Conservation (phyloP, 2,329 filamentous ascomycete species). For the Pseudopyricularia javanii region DNA sequence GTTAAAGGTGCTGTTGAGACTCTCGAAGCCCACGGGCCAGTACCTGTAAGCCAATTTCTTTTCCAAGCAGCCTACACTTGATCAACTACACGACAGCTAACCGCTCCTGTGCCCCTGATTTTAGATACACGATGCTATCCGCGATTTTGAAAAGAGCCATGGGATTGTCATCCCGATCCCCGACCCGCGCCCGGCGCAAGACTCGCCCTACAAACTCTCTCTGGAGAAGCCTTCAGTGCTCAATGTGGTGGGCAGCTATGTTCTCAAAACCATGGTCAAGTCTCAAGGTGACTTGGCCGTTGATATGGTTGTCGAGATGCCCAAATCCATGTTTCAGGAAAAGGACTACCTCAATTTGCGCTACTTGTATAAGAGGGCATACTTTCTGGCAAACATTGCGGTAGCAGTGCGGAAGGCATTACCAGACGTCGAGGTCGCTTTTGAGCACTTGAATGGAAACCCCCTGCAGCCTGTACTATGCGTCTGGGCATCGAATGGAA, state of each 20-base stretch:
- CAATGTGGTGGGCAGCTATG: slow-evolving; percentile 84
- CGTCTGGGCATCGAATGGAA: slow-evolving; percentile 18
- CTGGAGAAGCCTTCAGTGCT: slow-evolving; percentile 65
- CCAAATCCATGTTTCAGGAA: slow-evolving; percentile 66
- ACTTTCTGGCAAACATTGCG: slow-evolving; percentile 76
- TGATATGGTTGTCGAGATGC: slow-evolving; percentile 84
- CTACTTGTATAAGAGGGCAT: slow-evolving; percentile 90
- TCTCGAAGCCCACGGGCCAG: slow-evolving; percentile 33
- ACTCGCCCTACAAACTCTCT: slow-evolving; percentile 70
- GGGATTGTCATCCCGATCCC: slow-evolving; percentile 73
- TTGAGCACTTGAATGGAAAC: slow-evolving; percentile 60
- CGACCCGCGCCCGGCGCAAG: slow-evolving; percentile 60
- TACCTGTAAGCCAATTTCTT: slow-evolving; percentile 28
- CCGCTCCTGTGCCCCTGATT: background rate
- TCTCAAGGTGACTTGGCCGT: slow-evolving; percentile 46
- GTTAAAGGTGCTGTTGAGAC: slow-evolving; percentile 41
- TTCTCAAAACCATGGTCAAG: slow-evolving; percentile 61
- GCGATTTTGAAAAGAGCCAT: slow-evolving; percentile 54
- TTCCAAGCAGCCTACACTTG: background rate
- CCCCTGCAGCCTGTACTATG: slow-evolving; percentile 58
- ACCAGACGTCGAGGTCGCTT: slow-evolving; percentile 26
- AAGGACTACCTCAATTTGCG: slow-evolving; percentile 90
- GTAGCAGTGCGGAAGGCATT: slow-evolving; percentile 51
- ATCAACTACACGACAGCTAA: background rate
- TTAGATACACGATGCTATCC: slow-evolving; percentile 56